phyloP scores from a whole-genome alignment of 2,329 filamentous ascomycete species.

The Whalleya microplaca region DNA sequence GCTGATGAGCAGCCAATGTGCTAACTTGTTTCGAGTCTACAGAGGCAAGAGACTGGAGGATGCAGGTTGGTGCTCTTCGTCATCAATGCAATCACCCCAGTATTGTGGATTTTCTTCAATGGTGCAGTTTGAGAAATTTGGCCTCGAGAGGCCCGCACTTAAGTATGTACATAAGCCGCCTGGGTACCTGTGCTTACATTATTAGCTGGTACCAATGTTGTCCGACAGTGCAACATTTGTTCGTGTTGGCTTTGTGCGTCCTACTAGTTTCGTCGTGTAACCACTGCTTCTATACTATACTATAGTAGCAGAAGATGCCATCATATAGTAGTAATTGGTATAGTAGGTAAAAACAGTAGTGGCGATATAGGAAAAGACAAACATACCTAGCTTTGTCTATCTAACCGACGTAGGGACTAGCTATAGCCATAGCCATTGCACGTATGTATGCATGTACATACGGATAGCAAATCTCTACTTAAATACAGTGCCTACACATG shows the following conservation, averaged over 20 bases:
- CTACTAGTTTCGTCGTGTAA: not conserved
- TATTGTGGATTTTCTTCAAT: constrained; percentile 24
- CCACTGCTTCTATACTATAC: not conserved
- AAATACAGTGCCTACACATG: too few relatives aligned
- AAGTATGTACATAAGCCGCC: not conserved
- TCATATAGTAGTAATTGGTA: too few relatives aligned
- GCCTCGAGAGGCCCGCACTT: constrained; percentile 12
- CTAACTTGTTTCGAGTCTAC: not conserved
- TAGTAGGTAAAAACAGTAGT: not conserved
- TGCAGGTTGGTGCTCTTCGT: constrained; percentile 9
- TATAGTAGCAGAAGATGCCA: too few relatives aligned
- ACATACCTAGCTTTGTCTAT: too few relatives aligned
- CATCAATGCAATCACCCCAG: constrained; percentile 26
- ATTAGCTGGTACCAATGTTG: too few relatives aligned
- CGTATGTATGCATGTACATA: too few relatives aligned
- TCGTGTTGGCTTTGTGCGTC: not conserved
- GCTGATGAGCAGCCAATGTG: constrained; percentile 6
- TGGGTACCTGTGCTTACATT: too few relatives aligned
- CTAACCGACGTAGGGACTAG: too few relatives aligned
- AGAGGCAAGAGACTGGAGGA: too few relatives aligned
- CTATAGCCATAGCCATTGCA: too few relatives aligned
- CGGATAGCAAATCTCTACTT: too few relatives aligned
- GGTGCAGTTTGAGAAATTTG: constrained; percentile 23
- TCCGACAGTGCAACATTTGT: not conserved
- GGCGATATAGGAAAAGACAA: not conserved